Evolutionary conservation across 2,329 filamentous ascomycete genomes (phyloP).

Genomic region (Penicillium concentricum): DNA sequence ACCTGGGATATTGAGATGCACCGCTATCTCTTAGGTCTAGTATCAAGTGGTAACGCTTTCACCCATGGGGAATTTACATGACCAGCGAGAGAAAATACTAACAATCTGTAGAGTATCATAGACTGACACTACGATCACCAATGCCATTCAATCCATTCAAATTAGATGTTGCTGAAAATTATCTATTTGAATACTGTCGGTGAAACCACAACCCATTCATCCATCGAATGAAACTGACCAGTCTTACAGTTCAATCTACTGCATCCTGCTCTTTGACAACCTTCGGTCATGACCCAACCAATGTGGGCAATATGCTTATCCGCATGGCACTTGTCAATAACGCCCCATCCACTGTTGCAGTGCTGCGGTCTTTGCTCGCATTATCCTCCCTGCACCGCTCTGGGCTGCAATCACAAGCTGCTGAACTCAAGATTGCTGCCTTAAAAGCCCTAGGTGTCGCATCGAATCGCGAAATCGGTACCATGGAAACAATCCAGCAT

Average conservation of each 20-base stretch:
- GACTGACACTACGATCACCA: background rate
- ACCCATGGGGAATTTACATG: background rate
- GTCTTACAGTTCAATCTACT: background rate
- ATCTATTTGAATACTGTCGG: background rate
- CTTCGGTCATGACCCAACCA: background rate
- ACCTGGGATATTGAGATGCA: background rate
- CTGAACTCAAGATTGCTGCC: background rate
- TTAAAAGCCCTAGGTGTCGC: background rate
- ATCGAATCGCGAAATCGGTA: background rate
- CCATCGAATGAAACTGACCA: background rate
- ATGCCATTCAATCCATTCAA: background rate
- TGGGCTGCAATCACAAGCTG: background rate
- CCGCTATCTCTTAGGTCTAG: background rate
- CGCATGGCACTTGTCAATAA: background rate
- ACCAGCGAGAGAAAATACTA: background rate
- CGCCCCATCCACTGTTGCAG: background rate
- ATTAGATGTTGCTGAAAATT: background rate
- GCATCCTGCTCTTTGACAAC: background rate
- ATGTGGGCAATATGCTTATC: background rate
- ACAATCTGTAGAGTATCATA: background rate
- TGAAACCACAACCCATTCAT: background rate
- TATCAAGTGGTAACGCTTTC: background rate
- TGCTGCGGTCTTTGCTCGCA: background rate
- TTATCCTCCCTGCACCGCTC: background rate
- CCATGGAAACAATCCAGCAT: background rate